Evolutionary conservation across 768 basidiomycete genomes (phyloP).

Genomic region (Boletus eberwhitei): DNA sequence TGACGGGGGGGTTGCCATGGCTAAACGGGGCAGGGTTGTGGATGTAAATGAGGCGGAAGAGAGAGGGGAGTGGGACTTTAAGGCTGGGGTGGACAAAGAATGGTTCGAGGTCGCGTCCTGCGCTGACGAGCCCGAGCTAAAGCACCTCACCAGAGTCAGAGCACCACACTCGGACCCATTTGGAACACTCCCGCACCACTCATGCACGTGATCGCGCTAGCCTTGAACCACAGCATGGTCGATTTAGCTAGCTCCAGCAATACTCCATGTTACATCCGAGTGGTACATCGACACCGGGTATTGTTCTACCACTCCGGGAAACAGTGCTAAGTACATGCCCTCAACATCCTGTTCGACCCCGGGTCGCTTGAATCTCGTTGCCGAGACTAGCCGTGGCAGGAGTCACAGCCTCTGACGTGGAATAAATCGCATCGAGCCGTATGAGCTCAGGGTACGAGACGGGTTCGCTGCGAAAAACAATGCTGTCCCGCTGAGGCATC

Average conservation of each 20-base stretch:
- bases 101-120: conserved; percentile 34
- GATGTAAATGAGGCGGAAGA: background rate
- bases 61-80: background rate
- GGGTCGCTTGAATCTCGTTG: background rate
- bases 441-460: background rate
- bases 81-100: conserved; percentile 7
- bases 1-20: conserved; percentile 25
- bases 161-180: conserved; percentile 26
- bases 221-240: background rate
- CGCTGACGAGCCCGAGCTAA: conserved; percentile 32
- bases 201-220: conserved; percentile 23
- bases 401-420: background rate
- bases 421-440: background rate
- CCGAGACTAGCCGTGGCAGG: background rate
- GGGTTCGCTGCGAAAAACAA: background rate
- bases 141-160: conserved; percentile 7
- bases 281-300: background rate
- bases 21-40: background rate
- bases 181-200: conserved; percentile 23
- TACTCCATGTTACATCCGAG: background rate
- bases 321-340: background rate
- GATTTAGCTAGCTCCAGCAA: background rate
- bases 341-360: background rate
- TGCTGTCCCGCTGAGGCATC: background rate
- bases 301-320: background rate